phyloP scores from a whole-genome alignment of 176 grass and related monocot species.

The Rhynchospora tenuis region DNA sequence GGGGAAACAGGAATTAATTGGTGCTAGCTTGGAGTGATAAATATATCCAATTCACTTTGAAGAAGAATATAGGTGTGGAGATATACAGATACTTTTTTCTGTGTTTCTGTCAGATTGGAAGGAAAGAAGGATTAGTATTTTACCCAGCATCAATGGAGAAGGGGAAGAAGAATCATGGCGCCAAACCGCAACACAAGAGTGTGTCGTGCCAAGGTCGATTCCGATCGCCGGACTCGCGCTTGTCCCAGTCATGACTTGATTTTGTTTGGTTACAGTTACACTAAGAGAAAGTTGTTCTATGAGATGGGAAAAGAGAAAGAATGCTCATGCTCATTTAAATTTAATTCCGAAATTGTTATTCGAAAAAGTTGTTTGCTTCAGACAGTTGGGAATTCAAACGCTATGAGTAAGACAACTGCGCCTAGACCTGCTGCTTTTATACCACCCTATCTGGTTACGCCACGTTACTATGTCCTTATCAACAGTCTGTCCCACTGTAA shows the following conservation, averaged over 20 bases:
- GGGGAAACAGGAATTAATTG: constrained; percentile 24
- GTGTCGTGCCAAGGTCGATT: constrained; percentile 41
- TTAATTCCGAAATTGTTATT: no score
- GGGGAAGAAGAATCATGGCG: constrained; percentile 5
- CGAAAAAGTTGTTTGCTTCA: no score
- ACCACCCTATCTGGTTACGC: no score
- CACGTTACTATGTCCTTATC: no score
- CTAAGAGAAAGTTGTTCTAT: no score
- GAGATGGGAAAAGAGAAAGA: no score
- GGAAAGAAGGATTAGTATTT: constrained; percentile 6
- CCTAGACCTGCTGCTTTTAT: no score
- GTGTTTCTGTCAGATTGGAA: constrained; percentile 23
- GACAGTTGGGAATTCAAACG: no score
- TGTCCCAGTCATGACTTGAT: neutral
- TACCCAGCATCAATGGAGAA: constrained; percentile 8
- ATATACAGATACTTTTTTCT: constrained; percentile 14
- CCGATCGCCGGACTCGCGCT: constrained; percentile 20
- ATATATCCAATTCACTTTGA: neutral
- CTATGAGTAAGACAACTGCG: no score
- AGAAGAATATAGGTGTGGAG: neutral
- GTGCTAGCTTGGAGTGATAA: constrained; percentile 33
- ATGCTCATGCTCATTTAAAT: no score
- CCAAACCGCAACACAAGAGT: constrained; percentile 41
- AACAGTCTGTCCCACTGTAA: no score
- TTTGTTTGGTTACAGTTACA: no score